phyloP scores from a whole-genome alignment of 2,329 filamentous ascomycete species.

The Fusarium acutatum region DNA sequence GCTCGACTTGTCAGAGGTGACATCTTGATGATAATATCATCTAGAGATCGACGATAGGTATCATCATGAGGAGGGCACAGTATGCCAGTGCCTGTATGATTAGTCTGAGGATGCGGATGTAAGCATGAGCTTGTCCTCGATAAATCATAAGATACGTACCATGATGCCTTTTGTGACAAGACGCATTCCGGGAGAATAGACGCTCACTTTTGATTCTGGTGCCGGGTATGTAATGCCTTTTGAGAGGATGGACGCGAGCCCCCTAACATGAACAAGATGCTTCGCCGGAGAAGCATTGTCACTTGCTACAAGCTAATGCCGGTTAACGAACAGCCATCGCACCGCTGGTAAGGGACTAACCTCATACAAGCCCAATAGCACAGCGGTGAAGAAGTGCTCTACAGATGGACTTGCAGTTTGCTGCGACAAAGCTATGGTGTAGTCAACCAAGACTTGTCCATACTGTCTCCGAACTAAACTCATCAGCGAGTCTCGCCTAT shows the following conservation, averaged over 20 bases:
- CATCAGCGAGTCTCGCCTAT: not conserved
- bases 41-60: not conserved
- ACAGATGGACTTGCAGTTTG: not conserved
- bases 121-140: not conserved
- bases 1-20: not conserved
- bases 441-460: not conserved
- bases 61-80: not conserved
- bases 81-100: not conserved
- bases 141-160: not conserved
- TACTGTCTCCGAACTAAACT: not conserved
- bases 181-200: not conserved
- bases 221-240: not conserved
- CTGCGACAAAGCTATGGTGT: not conserved
- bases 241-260: not conserved
- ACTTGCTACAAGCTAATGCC: not conserved
- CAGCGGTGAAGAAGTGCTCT: slow-evolving; percentile 3
- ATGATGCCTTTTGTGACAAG: slow-evolving; percentile 1
- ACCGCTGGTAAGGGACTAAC: fast-evolving
- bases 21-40: slow-evolving; percentile 3
- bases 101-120: not conserved
- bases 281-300: not conserved
- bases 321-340: not conserved
- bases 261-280: not conserved
- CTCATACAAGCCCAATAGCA: not conserved
- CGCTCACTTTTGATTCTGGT: not conserved